Evolutionary conservation across 1,284 basidiomycete genomes (phyloP).

Genomic region (Coniferiporia sulphurascens): DNA sequence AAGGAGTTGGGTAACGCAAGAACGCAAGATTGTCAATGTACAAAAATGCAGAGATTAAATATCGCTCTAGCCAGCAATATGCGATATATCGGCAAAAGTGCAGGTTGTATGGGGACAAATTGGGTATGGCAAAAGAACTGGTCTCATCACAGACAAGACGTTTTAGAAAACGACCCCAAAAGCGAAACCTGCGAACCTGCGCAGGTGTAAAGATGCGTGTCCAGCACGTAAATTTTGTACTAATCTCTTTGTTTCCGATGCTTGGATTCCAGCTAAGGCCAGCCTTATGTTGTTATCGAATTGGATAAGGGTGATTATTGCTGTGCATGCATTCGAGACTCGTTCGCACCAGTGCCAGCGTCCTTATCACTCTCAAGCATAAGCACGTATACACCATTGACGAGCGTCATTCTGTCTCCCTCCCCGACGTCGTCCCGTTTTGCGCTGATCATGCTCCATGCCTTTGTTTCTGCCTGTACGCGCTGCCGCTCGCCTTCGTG

Average conservation of each 20-base stretch:
- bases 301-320: neutral
- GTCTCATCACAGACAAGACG: too few relatives aligned
- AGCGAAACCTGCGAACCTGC: too few relatives aligned
- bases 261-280: too few relatives aligned
- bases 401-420: constrained; percentile 6
- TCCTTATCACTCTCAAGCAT: neutral
- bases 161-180: too few relatives aligned
- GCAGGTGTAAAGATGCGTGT: too few relatives aligned
- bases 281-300: neutral
- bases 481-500: neutral
- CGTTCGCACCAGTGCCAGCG: neutral
- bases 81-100: too few relatives aligned
- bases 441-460: constrained; percentile 4
- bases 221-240: too few relatives aligned
- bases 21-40: neutral
- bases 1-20: neutral
- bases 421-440: constrained; percentile 10
- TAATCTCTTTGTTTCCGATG: too few relatives aligned
- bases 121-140: too few relatives aligned
- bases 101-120: too few relatives aligned
- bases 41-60: neutral
- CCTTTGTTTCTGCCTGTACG: neutral
- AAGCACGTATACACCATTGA: constrained; percentile 10
- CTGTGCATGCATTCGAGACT: neutral
- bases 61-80: too few relatives aligned